phyloP scores from a whole-genome alignment of 192 early-diverging fungal species.

The Dissophora globulifera region DNA sequence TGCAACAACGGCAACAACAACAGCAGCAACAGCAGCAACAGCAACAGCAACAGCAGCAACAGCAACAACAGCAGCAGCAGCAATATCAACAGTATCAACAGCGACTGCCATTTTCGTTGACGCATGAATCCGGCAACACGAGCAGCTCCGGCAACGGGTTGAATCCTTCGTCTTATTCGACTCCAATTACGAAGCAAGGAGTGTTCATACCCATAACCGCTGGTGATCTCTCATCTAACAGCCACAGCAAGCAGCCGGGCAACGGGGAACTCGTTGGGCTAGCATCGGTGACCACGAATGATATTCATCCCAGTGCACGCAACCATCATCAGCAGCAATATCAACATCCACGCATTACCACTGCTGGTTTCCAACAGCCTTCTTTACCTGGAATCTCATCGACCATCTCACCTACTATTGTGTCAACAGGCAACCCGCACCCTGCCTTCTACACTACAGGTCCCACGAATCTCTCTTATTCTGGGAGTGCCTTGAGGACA shows the following conservation, averaged over 20 bases:
- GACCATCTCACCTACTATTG: neutral
- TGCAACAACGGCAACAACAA: slow-evolving; percentile 1
- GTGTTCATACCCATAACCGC: slow-evolving; percentile 1
- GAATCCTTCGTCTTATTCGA: neutral
- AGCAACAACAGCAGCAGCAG: slow-evolving; percentile 1
- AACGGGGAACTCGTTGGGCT: slow-evolving; percentile 4
- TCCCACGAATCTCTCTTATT: neutral
- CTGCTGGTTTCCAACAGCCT: slow-evolving; percentile 6
- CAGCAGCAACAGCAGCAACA: neutral
- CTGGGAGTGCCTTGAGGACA: neutral
- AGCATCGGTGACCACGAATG: neutral
- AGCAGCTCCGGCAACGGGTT: neutral
- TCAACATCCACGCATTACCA: slow-evolving; percentile 35
- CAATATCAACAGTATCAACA: neutral
- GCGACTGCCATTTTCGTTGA: slow-evolving; percentile 1
- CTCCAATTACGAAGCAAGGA: neutral
- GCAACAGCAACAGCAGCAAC: slow-evolving; percentile 1
- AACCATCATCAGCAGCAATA: slow-evolving; percentile 27
- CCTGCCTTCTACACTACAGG: neutral
- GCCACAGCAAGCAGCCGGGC: neutral
- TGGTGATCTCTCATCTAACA: neutral
- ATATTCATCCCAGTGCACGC: neutral
- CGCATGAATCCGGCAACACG: slow-evolving; percentile 2
- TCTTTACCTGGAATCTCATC: too few relatives aligned
- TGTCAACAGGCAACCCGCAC: neutral